A percentile compares a stretch with the other conserved stretches of the same genome.
Evolutionary conservation across 768 basidiomycete genomes (phyloP).

Genomic region (Leccinum ochraceum): DNA sequence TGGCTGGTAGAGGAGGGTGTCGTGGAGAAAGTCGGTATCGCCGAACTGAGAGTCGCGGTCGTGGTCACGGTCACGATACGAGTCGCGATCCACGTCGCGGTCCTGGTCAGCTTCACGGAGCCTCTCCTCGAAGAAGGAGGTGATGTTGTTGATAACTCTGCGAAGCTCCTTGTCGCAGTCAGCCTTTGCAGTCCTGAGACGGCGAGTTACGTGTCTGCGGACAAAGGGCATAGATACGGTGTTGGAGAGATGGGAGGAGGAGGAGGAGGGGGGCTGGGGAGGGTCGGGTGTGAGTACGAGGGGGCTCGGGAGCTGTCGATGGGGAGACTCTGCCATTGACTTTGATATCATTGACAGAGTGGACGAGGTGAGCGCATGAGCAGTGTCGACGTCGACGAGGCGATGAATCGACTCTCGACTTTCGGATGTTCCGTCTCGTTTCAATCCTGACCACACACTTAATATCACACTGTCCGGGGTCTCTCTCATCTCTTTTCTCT

Average conservation of each 20-base stretch:
- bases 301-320: constrained; percentile 67
- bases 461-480: constrained; percentile 1
- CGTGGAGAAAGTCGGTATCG: constrained; percentile 58
- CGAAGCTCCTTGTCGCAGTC: constrained; percentile 97
- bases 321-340: constrained; percentile 38
- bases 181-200: constrained; percentile 91
- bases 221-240: constrained; percentile 93
- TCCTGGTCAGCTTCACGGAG: constrained; percentile 73
- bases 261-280: constrained; percentile 25
- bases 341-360: constrained; percentile 12
- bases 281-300: constrained; percentile 74
- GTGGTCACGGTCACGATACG: constrained; percentile 44
- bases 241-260: constrained; percentile 46
- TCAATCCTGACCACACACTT: constrained; percentile 1
- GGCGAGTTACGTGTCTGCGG: constrained; percentile 87
- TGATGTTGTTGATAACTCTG: constrained; percentile 92
- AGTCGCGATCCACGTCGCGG: constrained; percentile 63
- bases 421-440: constrained; percentile 6
- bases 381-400: not conserved
- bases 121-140: constrained; percentile 90
- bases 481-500: not conserved
- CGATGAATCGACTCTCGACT: not conserved
- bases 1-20: constrained; percentile 60
- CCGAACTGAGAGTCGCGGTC: constrained; percentile 60
- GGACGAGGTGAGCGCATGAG: constrained; percentile 11